Conservation (phyloP, 176 grass and related monocot genomes). For the Guadua angustifolia region DNA sequence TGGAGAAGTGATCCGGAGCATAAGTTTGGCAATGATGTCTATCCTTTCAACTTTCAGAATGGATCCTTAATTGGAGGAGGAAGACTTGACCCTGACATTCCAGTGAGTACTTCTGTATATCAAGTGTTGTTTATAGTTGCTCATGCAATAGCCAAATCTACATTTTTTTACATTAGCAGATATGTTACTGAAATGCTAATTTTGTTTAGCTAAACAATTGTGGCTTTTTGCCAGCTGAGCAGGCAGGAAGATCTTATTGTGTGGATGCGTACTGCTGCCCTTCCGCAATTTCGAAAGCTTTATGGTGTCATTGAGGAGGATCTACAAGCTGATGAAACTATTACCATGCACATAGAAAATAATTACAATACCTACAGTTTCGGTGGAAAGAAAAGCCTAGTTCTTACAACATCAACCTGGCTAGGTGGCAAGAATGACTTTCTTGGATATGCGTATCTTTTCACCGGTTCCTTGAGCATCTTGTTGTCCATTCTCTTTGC, state of each 20-base stretch:
- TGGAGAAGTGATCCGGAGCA: slow-evolving; percentile 87
- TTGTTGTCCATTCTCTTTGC: slow-evolving; percentile 80
- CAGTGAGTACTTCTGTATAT: slow-evolving; percentile 59
- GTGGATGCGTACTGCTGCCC: slow-evolving; percentile 90
- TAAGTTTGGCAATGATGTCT: slow-evolving; percentile 91
- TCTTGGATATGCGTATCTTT: slow-evolving; percentile 80
- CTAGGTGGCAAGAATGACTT: slow-evolving; percentile 93
- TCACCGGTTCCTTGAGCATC: slow-evolving; percentile 65
- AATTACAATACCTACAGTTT: slow-evolving; percentile 95
- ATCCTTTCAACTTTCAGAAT: slow-evolving; percentile 97
- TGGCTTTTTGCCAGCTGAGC: slow-evolving; percentile 60
- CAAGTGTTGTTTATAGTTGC: slow-evolving; percentile 19
- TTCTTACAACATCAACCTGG: slow-evolving; percentile 79
- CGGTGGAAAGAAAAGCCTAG: slow-evolving; percentile 77
- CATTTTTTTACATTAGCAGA: background rate
- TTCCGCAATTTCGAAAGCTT: slow-evolving; percentile 86
- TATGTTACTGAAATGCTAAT: background rate
- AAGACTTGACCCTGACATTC: slow-evolving; percentile 70
- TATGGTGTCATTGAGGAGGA: slow-evolving; percentile 87
- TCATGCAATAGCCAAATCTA: background rate
- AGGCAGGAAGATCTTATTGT: slow-evolving; percentile 94
- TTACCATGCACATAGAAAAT: slow-evolving; percentile 69
- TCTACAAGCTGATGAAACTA: slow-evolving; percentile 56
- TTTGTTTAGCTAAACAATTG: slow-evolving; percentile 21
- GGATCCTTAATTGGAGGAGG: slow-evolving; percentile 85